Evolutionary conservation across 805 yeast species (phyloP), one percentile per base, ranked within the genome.

Genomic region (Kuraishia piskuri): DNA sequence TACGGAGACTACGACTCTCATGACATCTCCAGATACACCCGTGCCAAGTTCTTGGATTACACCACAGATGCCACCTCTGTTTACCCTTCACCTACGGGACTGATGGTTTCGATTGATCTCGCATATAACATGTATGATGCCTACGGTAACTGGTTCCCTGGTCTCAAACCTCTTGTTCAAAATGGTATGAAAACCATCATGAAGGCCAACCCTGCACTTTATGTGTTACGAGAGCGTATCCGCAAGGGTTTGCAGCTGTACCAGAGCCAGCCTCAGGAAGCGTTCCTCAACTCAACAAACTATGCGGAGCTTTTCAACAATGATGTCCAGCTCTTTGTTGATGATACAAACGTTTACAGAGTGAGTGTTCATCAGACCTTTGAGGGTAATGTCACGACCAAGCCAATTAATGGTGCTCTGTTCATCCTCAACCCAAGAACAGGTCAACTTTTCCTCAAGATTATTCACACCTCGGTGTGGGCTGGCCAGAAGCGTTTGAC

Each of bases 1-100:
- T 94, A 92, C 64, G 99, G 99, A 60, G 99, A 94, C 67, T 94
- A 89, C 67, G 99, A 94, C 67, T 89, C 97, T 3, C 99, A 94
- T 65, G 98, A 94, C 66, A 90, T 94, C 50, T 86, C 96, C 0
- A 81, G 97, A 58, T 94, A 94, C 65, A 88, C 96, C 0, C 75
- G 97, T 53, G 91, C 97, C 6, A 94, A 94, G 65, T 94, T 84
- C 66, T 71, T 94, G 63, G 99, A 94, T 63, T 94, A 94, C 63
- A 92, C 97, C 1, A 80, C 89, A 1, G 99, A 94, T 66, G 86
- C 82, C 57, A 75, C 86, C 3, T 86, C 92, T 61, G 75, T 84
- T 53, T 94, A 94, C 65, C 98, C 99, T 2, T 86, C 96, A 1
- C 89, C 96, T 1, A 88, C 97, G 0, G 99, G 99, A 57, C 77